Base-by-base conservation (phyloP, 2,329 filamentous ascomycete species). In the Scedosporium minutisporum region DNA sequence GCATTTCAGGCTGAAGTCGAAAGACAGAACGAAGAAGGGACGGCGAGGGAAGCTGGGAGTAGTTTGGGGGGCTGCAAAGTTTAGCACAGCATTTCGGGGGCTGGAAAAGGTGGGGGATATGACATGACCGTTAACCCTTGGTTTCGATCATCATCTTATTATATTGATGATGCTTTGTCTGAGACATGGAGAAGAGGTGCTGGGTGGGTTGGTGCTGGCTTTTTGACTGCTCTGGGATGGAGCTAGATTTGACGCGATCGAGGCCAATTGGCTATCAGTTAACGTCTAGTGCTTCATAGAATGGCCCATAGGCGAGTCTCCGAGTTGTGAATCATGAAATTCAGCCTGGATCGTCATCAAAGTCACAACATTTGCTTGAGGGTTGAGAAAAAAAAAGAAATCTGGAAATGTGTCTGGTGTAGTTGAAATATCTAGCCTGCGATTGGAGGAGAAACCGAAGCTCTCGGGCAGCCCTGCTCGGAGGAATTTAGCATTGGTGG, bases 1-100 rank as follows among this genome's bases (percentile, higher is more conserved):
- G 42, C 42, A 61, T 53, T 60, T 61, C 59, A 61, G 59, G 42
- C 59, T 61, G 59, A 61, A 61, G 25, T 51, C 23, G 27, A 27
- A n/a, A 57, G 29, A 27, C 2, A 29, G 6, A 6, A 14, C 3
- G 6, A 3, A 46, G 42, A 25, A 12, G 51, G 7, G 23, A 25
- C 51, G 25, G n/a, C 51, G n/a, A 48, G 51, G 18, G 51, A 10
- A 27, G 51, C 9, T 21, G 23, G 51, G 51, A 4, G 51, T 5
- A 4, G 23, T 46, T 16, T 46, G 14, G 51, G 12, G 51, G 18
- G 29, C 6, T 29, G 29, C 29, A 29, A 29, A 7, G 3, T 46
- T 14, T 6, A 46, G 6, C 14, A 46, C n/a, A 6, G 42, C 4
- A 46, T 46, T 46, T 27, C 25, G 5, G 25, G 5, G 25, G n/a